Percentiles rank a stretch among this genome's conserved stretches.
Conservation (phyloP, 2,329 filamentous ascomycete genomes). For the Hypomyces perniciosus region DNA sequence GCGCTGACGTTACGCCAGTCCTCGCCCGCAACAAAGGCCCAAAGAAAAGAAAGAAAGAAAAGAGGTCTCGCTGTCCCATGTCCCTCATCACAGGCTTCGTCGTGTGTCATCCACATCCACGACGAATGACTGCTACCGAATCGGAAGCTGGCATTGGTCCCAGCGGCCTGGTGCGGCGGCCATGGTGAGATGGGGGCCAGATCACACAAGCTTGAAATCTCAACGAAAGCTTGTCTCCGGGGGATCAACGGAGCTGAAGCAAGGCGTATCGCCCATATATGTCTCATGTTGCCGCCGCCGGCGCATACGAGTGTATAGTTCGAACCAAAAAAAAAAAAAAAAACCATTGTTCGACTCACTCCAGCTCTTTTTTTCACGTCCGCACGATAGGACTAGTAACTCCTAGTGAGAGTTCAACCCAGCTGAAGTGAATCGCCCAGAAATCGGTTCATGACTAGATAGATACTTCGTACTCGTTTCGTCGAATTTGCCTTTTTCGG, state of each 20-base stretch:
- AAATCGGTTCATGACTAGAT: not conserved
- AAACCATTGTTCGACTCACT: not conserved
- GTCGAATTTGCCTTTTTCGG: slow-evolving; percentile 1
- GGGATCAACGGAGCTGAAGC: not conserved
- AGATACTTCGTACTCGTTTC: not conserved
- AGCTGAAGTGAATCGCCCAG: not conserved
- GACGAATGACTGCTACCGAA: slow-evolving; percentile 1
- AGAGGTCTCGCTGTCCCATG: not conserved
- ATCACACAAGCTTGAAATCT: not conserved
- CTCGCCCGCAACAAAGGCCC: not conserved
- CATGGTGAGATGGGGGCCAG: not conserved
- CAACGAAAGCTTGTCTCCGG: not conserved
- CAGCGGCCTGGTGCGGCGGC: slow-evolving; percentile 4
- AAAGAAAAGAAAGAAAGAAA: not conserved
- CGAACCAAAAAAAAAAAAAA: not conserved
- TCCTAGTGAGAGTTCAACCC: not conserved
- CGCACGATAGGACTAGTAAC: not conserved
- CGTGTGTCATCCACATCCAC: not conserved
- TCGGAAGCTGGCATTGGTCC: slow-evolving; percentile 5
- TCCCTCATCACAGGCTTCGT: not conserved
- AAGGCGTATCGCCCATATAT: not conserved
- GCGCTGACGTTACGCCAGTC: not conserved
- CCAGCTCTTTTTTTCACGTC: no score
- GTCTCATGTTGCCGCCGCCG: not conserved
- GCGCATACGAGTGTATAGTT: no score